Conservation (phyloP, 148 eudicot species). For the Chenopodium quinoa region DNA sequence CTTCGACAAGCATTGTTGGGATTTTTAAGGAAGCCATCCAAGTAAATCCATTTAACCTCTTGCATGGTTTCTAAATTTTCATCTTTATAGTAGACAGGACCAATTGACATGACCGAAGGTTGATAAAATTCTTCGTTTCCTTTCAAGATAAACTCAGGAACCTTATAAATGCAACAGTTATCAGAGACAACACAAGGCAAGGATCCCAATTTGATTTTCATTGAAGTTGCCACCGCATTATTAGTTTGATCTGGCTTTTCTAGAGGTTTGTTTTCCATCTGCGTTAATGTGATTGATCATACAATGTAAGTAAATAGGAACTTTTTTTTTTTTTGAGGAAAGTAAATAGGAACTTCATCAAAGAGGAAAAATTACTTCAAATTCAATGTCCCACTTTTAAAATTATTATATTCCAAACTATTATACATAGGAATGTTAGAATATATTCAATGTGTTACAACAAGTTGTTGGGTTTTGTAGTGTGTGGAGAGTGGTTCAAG, state of each 20-base stretch:
- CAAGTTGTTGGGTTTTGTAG: no score
- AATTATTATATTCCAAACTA: no score
- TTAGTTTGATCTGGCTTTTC: no score
- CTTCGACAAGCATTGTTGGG: not conserved
- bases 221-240: not conserved
- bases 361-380: no score
- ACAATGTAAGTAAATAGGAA: no score
- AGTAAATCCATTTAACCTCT: slow-evolving; percentile 16
- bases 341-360: no score
- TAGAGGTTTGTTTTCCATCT: not conserved
- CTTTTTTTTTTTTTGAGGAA: no score
- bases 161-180: slow-evolving; percentile 20
- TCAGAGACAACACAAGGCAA: not conserved
- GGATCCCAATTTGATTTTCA: not conserved
- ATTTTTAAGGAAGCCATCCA: not conserved
- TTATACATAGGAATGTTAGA: no score
- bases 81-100: not conserved
- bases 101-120: slow-evolving; percentile 24
- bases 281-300: not conserved
- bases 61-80: slow-evolving; percentile 6
- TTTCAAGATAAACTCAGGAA: slow-evolving; percentile 2
- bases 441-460: no score
- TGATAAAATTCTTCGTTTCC: slow-evolving; percentile 15
- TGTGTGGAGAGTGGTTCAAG: no score
- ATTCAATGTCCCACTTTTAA: no score